A percentile compares a stretch with the other conserved stretches of the same genome.
Conservation (phyloP, 2,329 filamentous ascomycete genomes). For the Clarireedia monteithiana region DNA sequence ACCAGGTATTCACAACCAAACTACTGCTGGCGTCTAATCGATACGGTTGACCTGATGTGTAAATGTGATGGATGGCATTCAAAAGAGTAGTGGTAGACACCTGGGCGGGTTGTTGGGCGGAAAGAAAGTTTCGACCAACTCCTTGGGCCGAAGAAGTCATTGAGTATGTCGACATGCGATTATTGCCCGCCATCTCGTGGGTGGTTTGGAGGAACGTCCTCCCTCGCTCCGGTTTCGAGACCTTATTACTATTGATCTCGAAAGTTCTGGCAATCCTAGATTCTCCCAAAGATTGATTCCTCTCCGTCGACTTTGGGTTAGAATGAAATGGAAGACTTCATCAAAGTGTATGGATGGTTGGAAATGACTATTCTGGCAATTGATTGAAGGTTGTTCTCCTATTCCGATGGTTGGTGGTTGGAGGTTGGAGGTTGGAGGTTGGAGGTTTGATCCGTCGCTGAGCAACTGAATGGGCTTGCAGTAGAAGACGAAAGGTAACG, state of each 20-base stretch:
- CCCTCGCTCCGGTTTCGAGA: constrained; percentile 13
- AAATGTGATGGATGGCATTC: constrained; percentile 86
- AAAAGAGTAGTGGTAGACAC: constrained; percentile 89
- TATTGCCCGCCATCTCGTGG: constrained; percentile 26
- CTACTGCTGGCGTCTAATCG: constrained; percentile 83
- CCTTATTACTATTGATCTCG: constrained; percentile 12
- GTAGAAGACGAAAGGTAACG: neutral
- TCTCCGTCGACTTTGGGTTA: neutral
- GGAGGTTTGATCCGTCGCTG: neutral
- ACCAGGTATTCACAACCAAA: constrained; percentile 91
- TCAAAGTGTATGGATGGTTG: neutral
- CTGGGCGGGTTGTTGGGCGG: constrained; percentile 62
- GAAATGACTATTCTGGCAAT: neutral
- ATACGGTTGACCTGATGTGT: constrained; percentile 75
- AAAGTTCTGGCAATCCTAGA: neutral
- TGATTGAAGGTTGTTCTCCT: neutral
- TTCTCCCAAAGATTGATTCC: neutral
- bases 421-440: neutral
- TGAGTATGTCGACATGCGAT: constrained; percentile 54
- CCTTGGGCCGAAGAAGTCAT: constrained; percentile 56
- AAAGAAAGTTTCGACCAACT: constrained; percentile 43
- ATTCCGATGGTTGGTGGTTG: neutral
- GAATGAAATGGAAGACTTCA: too few relatives aligned
- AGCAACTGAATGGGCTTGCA: neutral
- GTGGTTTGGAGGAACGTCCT: constrained; percentile 8